phyloP scores from a whole-genome alignment of 2,329 filamentous ascomycete species.

The Calonectria fujianensis region DNA sequence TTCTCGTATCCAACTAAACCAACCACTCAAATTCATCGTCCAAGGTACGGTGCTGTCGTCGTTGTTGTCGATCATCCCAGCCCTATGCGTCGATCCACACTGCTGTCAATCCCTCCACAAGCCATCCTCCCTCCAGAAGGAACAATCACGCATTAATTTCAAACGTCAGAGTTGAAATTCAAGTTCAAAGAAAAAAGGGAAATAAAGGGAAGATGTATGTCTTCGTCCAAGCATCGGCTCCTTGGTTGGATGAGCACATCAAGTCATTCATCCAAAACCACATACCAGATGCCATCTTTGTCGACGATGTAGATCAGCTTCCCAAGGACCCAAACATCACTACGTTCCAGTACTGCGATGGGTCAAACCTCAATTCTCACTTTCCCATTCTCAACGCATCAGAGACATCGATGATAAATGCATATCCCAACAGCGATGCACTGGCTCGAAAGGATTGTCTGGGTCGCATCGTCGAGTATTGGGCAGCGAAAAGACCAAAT shows the following conservation, averaged over 20 bases:
- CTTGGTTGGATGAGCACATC: slow-evolving; percentile 60
- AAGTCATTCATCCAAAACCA: slow-evolving; percentile 56
- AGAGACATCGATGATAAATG: slow-evolving; percentile 59
- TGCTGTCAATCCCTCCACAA: slow-evolving; percentile 16
- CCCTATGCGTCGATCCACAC: slow-evolving; percentile 16
- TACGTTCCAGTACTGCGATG: slow-evolving; percentile 59
- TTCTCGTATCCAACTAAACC: neutral
- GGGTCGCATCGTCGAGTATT: slow-evolving; percentile 59
- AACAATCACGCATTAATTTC: neutral
- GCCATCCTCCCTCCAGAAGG: slow-evolving; percentile 21
- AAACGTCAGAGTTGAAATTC: neutral
- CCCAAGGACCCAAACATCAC: slow-evolving; percentile 49
- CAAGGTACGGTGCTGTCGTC: neutral
- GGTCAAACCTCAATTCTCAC: slow-evolving; percentile 59
- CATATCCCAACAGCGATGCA: slow-evolving; percentile 63
- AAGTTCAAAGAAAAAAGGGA: neutral
- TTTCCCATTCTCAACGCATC: slow-evolving; percentile 59
- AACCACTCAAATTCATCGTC: neutral
- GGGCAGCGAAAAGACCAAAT: slow-evolving; percentile 60
- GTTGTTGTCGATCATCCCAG: slow-evolving; percentile 1
- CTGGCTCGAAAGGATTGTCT: slow-evolving; percentile 62
- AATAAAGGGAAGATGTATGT: slow-evolving; percentile 46
- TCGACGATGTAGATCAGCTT: slow-evolving; percentile 55
- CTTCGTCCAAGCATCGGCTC: slow-evolving; percentile 47
- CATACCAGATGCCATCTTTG: slow-evolving; percentile 55